phyloP scores from a whole-genome alignment of 2,329 filamentous ascomycete species.

The Colletotrichum tamarilloi region DNA sequence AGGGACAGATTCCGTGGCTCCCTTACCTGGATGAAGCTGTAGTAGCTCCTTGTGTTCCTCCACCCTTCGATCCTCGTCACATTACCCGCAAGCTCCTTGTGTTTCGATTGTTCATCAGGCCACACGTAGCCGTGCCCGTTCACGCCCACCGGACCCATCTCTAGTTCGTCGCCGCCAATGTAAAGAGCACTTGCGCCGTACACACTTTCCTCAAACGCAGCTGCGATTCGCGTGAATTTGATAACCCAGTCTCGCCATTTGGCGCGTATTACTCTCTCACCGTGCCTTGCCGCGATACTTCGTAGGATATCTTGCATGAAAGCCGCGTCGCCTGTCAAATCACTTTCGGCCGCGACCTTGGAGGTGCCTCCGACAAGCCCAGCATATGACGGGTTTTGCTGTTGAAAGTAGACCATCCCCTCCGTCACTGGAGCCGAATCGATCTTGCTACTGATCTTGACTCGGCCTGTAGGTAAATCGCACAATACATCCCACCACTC shows the following conservation, averaged over 20 bases:
- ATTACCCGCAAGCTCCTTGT: conserved; percentile 89
- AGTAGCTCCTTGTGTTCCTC: conserved; percentile 95
- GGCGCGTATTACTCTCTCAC: conserved; percentile 88
- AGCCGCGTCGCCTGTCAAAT: conserved; percentile 85
- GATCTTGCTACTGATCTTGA: conserved; percentile 93
- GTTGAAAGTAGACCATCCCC: conserved; percentile 87
- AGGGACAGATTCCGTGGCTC: not conserved
- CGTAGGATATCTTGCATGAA: conserved; percentile 90
- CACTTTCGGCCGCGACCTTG: conserved; percentile 56
- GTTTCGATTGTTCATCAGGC: conserved; percentile 83
- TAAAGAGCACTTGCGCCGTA: conserved; percentile 93
- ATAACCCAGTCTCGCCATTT: conserved; percentile 97
- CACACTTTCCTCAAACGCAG: conserved; percentile 94
- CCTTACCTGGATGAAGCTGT: conserved; percentile 87
- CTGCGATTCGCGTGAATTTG: conserved; percentile 91
- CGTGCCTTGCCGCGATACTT: conserved; percentile 86
- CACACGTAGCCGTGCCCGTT: conserved; percentile 95
- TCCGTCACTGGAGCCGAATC: conserved; percentile 86
- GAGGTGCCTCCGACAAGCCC: conserved; percentile 57
- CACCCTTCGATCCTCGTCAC: conserved; percentile 95
- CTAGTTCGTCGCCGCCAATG: conserved; percentile 80
- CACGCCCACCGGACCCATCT: conserved; percentile 66
- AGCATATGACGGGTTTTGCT: conserved; percentile 73
- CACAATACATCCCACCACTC: conserved; percentile 99
- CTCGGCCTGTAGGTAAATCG: conserved; percentile 89